Percentiles rank a stretch among this genome's conserved stretches.
phyloP scores from a whole-genome alignment of 768 basidiomycete species.

The Kondoa subrosea region DNA sequence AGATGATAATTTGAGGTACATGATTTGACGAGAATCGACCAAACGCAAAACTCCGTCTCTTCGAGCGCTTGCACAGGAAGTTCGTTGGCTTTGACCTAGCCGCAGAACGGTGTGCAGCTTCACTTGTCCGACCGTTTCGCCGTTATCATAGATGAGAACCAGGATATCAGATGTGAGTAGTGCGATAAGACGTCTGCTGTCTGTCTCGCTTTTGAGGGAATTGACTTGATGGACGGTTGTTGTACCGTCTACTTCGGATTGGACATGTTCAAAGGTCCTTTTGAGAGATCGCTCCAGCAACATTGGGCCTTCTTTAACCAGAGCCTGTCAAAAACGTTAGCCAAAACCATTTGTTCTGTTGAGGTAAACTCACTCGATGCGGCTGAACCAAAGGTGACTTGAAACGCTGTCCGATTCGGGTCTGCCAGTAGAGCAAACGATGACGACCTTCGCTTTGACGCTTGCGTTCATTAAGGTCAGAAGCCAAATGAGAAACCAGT shows the following conservation, averaged over 20 bases:
- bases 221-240: slow-evolving; percentile 65
- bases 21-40: slow-evolving; percentile 78
- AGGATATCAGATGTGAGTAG: slow-evolving; percentile 73
- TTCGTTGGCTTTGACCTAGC: slow-evolving; percentile 43
- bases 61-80: slow-evolving; percentile 10
- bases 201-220: slow-evolving; percentile 39
- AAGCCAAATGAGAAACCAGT: slow-evolving; percentile 75
- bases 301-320: slow-evolving; percentile 81
- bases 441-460: slow-evolving; percentile 85
- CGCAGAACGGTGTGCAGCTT: slow-evolving; percentile 94
- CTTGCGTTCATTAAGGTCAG: slow-evolving; percentile 96
- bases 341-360: not conserved
- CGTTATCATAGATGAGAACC: slow-evolving; percentile 74
- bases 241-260: slow-evolving; percentile 55
- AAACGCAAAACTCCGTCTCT: slow-evolving; percentile 30
- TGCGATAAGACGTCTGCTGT: slow-evolving; percentile 27
- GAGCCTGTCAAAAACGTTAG: slow-evolving; percentile 20
- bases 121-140: slow-evolving; percentile 54
- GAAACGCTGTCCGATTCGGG: slow-evolving; percentile 74
- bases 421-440: slow-evolving; percentile 46
- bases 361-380: slow-evolving; percentile 47
- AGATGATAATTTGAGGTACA: slow-evolving; percentile 46
- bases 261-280: slow-evolving; percentile 58
- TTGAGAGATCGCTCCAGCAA: slow-evolving; percentile 77
- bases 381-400: slow-evolving; percentile 97